Base-by-base conservation (phyloP, 768 basidiomycete genomes). In the Russula griseocarnosa region DNA sequence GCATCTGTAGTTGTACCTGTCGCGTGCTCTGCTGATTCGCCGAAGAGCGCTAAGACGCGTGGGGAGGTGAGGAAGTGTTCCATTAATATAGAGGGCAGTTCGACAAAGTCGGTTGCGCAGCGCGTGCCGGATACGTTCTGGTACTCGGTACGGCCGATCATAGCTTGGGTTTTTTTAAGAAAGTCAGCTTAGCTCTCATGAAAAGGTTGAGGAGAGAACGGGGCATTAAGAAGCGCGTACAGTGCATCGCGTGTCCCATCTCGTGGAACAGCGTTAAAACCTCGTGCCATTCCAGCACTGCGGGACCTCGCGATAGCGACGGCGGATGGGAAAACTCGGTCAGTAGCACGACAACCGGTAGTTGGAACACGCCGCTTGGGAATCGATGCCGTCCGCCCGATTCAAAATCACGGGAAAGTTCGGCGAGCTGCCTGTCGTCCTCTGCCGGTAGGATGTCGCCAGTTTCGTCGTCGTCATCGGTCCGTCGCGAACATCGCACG, bases 181-280 rank as follows among this genome's bases (percentile, higher is more conserved):
- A 56, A 5, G 36, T 36, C 2, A 32, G 51, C 26, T 34, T 5
- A 8, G n/a, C n/a, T n/a, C n/a, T n/a, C 8, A 30, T 34, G 34
- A 16, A 50, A 63, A 60, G 55, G 63, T 6, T 61, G 38, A 51
- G 20, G n/a, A 11, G 36, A 36, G 36, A 36, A 0, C 32, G 8
- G 22, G 5, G 9, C n/a, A n/a, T n/a, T 30, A 30, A 22, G 28
- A 22, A 44, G 60, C 52, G 80, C 94, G 81, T 71, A 98, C 97
- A 99, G 73, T 99, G 97, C 84, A 99, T 94, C 13, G 97, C 97
- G 76, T 99, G 97, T 0, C 97, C 97, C 94, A 98, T 97, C 76
- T 99, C 97, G 70, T 99, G 97, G 76, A 94, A 97, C 26, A 98
- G 77, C 2, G 96, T 98, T 72, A 90, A 79, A 9, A 98, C 92